A percentile compares a stretch with the other conserved stretches of the same genome.
Evolutionary conservation across 2,329 filamentous ascomycete genomes (phyloP).

Genomic region (Rhinocladiella mackenziei): DNA sequence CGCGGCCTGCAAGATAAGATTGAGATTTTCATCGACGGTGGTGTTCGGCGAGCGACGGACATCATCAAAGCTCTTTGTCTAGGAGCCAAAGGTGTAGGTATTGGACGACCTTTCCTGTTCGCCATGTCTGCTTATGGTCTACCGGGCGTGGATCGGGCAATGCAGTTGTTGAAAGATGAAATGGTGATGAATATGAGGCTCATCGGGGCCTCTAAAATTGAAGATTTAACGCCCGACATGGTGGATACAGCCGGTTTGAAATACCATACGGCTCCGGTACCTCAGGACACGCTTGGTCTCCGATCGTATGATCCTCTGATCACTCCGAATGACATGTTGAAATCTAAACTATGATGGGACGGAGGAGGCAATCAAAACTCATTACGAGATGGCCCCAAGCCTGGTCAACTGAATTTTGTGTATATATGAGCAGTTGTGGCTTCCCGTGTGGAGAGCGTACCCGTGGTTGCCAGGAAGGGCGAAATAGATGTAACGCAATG

Average conservation of each 20-base stretch:
- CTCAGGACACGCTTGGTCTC: constrained; percentile 57
- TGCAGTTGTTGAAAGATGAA: constrained; percentile 90
- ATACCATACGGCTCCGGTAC: constrained; percentile 56
- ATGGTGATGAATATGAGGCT: constrained; percentile 99
- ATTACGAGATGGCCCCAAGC: too few species aligned
- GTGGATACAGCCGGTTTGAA: constrained; percentile 71
- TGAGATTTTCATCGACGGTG: constrained; percentile 88
- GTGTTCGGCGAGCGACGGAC: constrained; percentile 83
- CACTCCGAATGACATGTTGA: constrained; percentile 48
- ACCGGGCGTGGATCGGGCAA: constrained; percentile 82
- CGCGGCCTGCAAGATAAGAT: constrained; percentile 70
- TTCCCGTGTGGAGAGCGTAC: too few species aligned
- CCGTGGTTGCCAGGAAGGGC: too few species aligned
- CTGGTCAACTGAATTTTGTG: too few species aligned
- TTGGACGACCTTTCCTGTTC: constrained; percentile 90
- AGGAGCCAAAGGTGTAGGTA: constrained; percentile 86
- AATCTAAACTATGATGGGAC: constrained; percentile 38
- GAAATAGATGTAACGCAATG: too few species aligned
- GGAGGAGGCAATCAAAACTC: not conserved
- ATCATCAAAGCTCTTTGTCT: constrained; percentile 93
- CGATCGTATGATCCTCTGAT: constrained; percentile 55
- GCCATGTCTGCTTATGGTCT: constrained; percentile 92
- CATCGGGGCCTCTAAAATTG: constrained; percentile 71
- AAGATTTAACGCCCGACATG: constrained; percentile 74
- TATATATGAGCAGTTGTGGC: too few species aligned